Evolutionary conservation across 805 yeast species (phyloP).

Genomic region (Myxozyma mucilagina): DNA sequence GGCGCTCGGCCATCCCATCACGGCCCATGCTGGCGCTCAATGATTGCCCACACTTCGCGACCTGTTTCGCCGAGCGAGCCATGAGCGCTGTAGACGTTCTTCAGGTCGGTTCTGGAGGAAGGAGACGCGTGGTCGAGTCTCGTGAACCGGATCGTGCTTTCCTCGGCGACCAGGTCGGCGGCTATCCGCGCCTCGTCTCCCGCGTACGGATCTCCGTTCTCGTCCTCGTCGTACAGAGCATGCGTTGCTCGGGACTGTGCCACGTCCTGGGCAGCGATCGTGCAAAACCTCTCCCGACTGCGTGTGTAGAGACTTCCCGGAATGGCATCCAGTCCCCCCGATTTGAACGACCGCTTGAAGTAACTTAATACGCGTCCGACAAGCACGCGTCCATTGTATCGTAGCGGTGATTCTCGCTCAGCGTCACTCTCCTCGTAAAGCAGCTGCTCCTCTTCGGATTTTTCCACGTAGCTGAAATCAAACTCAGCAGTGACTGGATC

Average conservation of each 20-base stretch:
- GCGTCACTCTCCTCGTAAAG: slow-evolving; percentile 7
- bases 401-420: slow-evolving; percentile 23
- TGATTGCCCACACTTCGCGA: neutral
- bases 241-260: slow-evolving; percentile 30
- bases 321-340: slow-evolving; percentile 18
- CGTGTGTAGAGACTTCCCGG: slow-evolving; percentile 20
- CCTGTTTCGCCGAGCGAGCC: neutral
- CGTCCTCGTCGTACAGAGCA: slow-evolving; percentile 25
- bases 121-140: slow-evolving; percentile 7
- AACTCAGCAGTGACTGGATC: slow-evolving; percentile 22
- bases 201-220: slow-evolving; percentile 28
- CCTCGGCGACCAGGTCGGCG: slow-evolving; percentile 15
- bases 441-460: slow-evolving; percentile 4
- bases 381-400: slow-evolving; percentile 26
- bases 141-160: slow-evolving; percentile 19
- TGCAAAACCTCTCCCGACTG: slow-evolving; percentile 11
- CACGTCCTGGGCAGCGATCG: slow-evolving; percentile 22
- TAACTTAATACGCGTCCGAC: slow-evolving; percentile 26
- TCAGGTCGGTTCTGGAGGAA: neutral
- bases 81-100: neutral
- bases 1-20: neutral
- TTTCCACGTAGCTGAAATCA: slow-evolving; percentile 17
- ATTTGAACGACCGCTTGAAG: slow-evolving; percentile 29
- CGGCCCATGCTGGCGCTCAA: neutral
- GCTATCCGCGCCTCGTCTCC: slow-evolving; percentile 20